Base-by-base conservation (phyloP, 176 grass and related monocot species). In the Paspalum vaginatum region DNA sequence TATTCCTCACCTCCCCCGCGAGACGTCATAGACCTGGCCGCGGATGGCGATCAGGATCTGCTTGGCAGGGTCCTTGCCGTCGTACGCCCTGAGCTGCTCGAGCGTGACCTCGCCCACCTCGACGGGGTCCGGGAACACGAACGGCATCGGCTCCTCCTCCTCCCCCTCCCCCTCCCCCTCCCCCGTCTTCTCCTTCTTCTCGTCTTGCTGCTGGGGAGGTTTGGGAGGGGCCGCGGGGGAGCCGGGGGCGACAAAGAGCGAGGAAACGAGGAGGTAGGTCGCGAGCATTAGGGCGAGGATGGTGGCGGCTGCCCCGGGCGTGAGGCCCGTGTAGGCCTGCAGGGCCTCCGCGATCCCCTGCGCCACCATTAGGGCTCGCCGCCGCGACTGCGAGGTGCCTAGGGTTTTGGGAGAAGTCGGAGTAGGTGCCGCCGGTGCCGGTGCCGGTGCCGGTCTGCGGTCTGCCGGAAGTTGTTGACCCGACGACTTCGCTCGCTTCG, bases 11-110 rank as follows among this genome's bases (percentile, higher is more conserved):
- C 95, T 94, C 42, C 92, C 92, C 39, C 79, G 84, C 9, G 92
- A 93, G 86, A 98, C 88, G 68, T 95, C 89, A 75, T 91, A 98
- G 84, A 95, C 86, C 62, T 95, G 86, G 26, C 92, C 92, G 60
- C 91, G 91, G 84, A 98, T 95, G 61, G 90, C 84, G 50, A 98
- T 86, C 59, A 98, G 83, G 66, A 98, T 91, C 54, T 88, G 90
- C 86, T 98, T 92, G 43, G 77, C 66, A 4, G 88, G 78, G 60
- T 91, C 92, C 81, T 89, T 91, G 54, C 95, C 95, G 70, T 98
- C 83, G 72, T 98, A 98, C 11, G 66, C 84, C 69, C 41, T 87
- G 70, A 98, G 84, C 61, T 91, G 90, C 73, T 95, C 86, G 83
- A 93, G 74, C 61, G 95, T 93, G 70, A 98, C 83, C 61, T 93